Evolutionary conservation across 768 basidiomycete species (phyloP).

Genomic region (Cyclocybe aegerita): DNA sequence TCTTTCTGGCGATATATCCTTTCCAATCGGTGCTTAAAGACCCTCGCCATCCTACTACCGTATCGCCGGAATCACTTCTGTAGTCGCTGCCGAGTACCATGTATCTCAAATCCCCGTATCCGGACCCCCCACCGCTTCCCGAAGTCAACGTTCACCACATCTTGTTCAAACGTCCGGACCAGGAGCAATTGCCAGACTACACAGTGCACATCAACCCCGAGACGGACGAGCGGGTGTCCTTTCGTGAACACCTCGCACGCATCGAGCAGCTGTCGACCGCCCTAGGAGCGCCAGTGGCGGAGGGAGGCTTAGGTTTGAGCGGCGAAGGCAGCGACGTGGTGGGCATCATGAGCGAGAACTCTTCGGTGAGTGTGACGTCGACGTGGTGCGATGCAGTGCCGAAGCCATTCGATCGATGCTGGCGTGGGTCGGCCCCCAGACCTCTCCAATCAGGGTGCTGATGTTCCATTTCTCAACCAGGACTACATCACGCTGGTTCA

Average conservation of each 20-base stretch:
- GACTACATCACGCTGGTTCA: conserved; percentile 35
- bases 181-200: conserved; percentile 55
- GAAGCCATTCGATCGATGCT: too few species aligned
- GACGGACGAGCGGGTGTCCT: conserved; percentile 46
- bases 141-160: conserved; percentile 55
- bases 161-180: conserved; percentile 54
- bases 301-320: conserved; percentile 58
- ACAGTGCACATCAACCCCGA: conserved; percentile 53
- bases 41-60: too few species aligned
- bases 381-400: too few species aligned
- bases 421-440: too few species aligned
- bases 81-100: conserved; percentile 26
- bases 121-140: conserved; percentile 47
- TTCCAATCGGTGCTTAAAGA: too few species aligned
- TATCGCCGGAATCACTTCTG: too few species aligned
- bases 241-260: conserved; percentile 47
- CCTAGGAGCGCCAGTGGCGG: conserved; percentile 39
- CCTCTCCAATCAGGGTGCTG: background rate
- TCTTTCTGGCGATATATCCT: too few species aligned
- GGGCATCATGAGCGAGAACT: conserved; percentile 72
- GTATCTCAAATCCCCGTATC: conserved; percentile 58
- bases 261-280: conserved; percentile 59
- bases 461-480: conserved; percentile 18
- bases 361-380: conserved; percentile 43
- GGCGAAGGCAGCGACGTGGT: conserved; percentile 48